Base-by-base conservation (phyloP, 2,329 filamentous ascomycete species). In the Colletotrichum sp. region DNA sequence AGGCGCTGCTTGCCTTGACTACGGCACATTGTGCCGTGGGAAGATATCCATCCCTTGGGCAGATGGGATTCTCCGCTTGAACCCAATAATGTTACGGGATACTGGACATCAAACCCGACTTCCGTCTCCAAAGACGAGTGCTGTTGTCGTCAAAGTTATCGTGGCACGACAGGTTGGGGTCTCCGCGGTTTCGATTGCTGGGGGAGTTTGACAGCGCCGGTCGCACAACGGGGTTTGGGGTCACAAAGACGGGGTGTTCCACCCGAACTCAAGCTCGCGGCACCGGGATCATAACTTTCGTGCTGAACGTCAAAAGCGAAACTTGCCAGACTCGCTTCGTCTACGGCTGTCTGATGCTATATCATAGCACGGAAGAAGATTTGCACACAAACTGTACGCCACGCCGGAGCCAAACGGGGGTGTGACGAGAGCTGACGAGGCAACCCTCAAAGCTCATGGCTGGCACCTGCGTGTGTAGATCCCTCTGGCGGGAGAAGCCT, bases 171-270 rank as follows among this genome's bases (percentile, higher is more conserved):
- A 59, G 30, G 14, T 24, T 26, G 66, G 10, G 14, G 52, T 12
- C 39, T 32, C 60, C 18, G n/a, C 30, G 26, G 14, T 36, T 36
- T 32, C 28, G 18, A 24, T 36, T 30, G 55, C 71, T n/a, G 26
- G 57, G 65, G 67, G 12, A 61, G 30, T 61, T 73, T 36, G 30
- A 24, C 60, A 39, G 39, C 39, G 65, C 14, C 57, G 59, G 43
- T 71, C 14, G n/a, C 34, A 43, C 68, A 30, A 68, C 72, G 63
- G 72, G 72, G 68, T 72, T 57, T 26, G 18, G 61, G 24, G 30
- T 14, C 48, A 55, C 68, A 12, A 72, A 67, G 68, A 68, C 72
- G 72, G 68, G 68, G 61, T 67, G 61, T 55, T 43, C 36, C 68
- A 34, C 26, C 60, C 43, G 18, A 30, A 43, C 61, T 34, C n/a